Conservation (phyloP, 2,329 filamentous ascomycete genomes). For the Blumeria graminis region DNA sequence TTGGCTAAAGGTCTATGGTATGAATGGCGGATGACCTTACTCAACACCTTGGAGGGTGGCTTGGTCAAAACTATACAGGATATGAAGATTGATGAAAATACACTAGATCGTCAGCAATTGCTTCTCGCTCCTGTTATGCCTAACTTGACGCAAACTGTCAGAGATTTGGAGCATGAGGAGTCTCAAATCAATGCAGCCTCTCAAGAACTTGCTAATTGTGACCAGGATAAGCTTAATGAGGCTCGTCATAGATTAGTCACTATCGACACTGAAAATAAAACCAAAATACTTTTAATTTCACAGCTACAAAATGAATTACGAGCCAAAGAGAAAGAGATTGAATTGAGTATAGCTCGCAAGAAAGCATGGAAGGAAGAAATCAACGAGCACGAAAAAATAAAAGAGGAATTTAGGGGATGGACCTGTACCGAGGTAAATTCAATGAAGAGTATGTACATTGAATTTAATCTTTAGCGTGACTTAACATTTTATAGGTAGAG, state of each 20-base stretch:
- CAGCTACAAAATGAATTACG: slow-evolving; percentile 41
- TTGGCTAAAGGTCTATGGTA: slow-evolving; percentile 96
- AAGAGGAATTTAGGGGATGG: slow-evolving; percentile 79
- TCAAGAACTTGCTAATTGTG: slow-evolving; percentile 51
- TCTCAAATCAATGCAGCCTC: slow-evolving; percentile 46
- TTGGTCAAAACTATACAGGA: slow-evolving; percentile 51
- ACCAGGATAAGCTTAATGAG: slow-evolving; percentile 52
- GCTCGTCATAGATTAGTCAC: slow-evolving; percentile 43
- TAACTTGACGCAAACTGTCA: slow-evolving; percentile 31
- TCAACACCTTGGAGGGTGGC: slow-evolving; percentile 62
- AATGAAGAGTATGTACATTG: slow-evolving; percentile 39
- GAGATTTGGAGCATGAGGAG: slow-evolving; percentile 36
- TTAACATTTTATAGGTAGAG: slow-evolving; percentile 25
- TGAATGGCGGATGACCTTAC: slow-evolving; percentile 81
- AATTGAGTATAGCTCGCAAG: slow-evolving; percentile 40
- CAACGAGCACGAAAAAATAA: slow-evolving; percentile 54
- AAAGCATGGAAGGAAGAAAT: slow-evolving; percentile 49
- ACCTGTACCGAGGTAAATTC: slow-evolving; percentile 55
- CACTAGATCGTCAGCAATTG: slow-evolving; percentile 42
- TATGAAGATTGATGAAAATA: slow-evolving; percentile 48
- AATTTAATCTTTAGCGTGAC: background rate
- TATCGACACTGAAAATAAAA: slow-evolving; percentile 42
- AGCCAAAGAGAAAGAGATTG: slow-evolving; percentile 40
- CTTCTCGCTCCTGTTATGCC: slow-evolving; percentile 47
- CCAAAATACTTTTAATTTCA: slow-evolving; percentile 42